Conservation (phyloP, 169 alveolate species). For the Perkinsus chesapeaki region DNA sequence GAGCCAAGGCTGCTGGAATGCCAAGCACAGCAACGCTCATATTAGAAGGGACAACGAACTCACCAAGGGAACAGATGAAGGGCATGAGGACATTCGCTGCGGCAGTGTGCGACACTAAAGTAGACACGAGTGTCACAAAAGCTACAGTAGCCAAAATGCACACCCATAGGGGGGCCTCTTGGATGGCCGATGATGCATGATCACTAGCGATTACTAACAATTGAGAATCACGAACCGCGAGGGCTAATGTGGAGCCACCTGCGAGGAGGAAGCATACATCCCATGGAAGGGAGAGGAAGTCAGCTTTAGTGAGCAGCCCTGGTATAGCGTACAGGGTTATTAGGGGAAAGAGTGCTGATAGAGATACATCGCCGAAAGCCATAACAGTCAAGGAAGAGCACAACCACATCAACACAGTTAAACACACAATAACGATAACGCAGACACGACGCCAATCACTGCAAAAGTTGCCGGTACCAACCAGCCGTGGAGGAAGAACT, state of each 20-base stretch:
- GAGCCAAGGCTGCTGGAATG: not conserved
- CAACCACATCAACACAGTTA: not conserved
- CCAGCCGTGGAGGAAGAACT: not conserved
- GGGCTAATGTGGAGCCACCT: not conserved
- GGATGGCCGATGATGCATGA: not conserved
- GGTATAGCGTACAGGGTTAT: not conserved
- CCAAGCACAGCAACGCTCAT: not conserved
- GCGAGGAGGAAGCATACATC: not conserved
- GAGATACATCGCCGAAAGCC: not conserved
- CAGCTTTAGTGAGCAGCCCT: not conserved
- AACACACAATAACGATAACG: not conserved
- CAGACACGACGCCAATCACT: not conserved
- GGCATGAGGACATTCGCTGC: not conserved
- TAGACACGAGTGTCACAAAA: not conserved
- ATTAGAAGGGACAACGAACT: not conserved
- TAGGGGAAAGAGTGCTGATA: not conserved
- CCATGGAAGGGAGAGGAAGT: not conserved
- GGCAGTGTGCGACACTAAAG: not conserved
- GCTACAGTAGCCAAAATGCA: not conserved
- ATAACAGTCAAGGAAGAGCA: not conserved
- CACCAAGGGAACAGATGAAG: not conserved
- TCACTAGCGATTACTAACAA: not conserved
- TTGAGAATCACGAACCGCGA: not conserved
- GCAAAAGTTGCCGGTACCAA: not conserved
- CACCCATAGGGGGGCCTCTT: not conserved